Evolutionary conservation across 2,329 filamentous ascomycete genomes (phyloP).

Genomic region (Onygena corvina): DNA sequence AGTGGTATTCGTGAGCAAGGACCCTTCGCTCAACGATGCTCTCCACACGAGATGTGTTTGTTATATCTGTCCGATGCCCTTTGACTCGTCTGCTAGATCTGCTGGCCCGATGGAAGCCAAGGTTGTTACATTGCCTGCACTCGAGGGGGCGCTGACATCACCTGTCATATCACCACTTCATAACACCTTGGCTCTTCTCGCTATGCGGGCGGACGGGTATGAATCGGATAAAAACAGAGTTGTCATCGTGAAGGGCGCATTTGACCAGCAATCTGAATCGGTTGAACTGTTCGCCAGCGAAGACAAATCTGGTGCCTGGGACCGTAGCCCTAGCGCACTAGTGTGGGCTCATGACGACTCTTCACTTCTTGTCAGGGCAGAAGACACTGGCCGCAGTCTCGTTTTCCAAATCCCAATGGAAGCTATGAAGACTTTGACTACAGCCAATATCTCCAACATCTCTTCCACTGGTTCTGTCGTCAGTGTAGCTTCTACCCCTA

Average conservation of each 20-base stretch:
- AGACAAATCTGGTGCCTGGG: constrained; percentile 32
- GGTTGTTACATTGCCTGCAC: constrained; percentile 14
- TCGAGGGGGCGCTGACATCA: constrained; percentile 35
- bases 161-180: constrained; percentile 37
- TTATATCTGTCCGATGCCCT: constrained; percentile 35
- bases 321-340: constrained; percentile 32
- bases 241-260: constrained; percentile 29
- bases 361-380: constrained; percentile 31
- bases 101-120: constrained; percentile 26
- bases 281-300: constrained; percentile 29
- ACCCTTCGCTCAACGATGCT: constrained; percentile 35
- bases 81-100: constrained; percentile 28
- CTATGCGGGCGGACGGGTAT: constrained; percentile 36
- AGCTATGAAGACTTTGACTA: constrained; percentile 17
- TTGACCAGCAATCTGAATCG: constrained; percentile 18
- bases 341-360: constrained; percentile 34
- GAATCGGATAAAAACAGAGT: constrained; percentile 39
- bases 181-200: constrained; percentile 32
- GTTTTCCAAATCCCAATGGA: constrained; percentile 31
- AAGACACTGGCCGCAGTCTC: constrained; percentile 32
- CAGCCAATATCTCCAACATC: constrained; percentile 26
- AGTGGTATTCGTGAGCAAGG: constrained; percentile 38
- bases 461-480: constrained; percentile 33
- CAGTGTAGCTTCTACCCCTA: constrained; percentile 27
- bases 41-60: constrained; percentile 37